A percentile compares a stretch with the other conserved stretches of the same genome.
Evolutionary conservation across 441 rosid genomes (phyloP).

Genomic region (Breynia disticha): DNA sequence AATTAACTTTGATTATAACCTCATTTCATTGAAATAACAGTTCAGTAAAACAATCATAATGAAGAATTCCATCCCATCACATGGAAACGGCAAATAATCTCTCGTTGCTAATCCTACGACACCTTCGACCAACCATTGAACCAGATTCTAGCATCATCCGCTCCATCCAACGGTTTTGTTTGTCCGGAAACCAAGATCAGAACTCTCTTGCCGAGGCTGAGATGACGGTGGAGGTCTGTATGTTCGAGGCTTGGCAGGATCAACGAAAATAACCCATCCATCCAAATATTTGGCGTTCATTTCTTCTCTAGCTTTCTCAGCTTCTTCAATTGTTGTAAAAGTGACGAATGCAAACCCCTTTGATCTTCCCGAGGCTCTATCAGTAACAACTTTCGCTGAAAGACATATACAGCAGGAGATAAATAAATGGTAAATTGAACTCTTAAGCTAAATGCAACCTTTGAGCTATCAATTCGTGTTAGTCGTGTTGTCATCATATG

Average conservation of each 20-base stretch:
- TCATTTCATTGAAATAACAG: too few relatives aligned
- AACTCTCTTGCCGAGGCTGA: slow-evolving; percentile 23
- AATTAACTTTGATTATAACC: too few relatives aligned
- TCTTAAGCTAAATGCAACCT: too few relatives aligned
- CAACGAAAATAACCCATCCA: slow-evolving; percentile 94
- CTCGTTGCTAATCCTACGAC: too few relatives aligned
- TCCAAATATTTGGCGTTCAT: slow-evolving; percentile 87
- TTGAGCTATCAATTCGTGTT: too few relatives aligned
- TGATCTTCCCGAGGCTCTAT: slow-evolving; percentile 62
- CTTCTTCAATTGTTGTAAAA: slow-evolving; percentile 60
- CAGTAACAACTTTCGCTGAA: slow-evolving; percentile 59
- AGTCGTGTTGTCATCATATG: too few relatives aligned
- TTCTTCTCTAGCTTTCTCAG: slow-evolving; percentile 72
- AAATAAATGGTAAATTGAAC: neutral
- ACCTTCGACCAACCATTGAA: too few relatives aligned
- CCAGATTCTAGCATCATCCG: slow-evolving; percentile 25
- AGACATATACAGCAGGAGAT: slow-evolving; percentile 2
- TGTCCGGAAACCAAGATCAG: slow-evolving; percentile 49
- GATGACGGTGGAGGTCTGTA: slow-evolving; percentile 33
- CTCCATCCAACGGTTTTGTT: slow-evolving; percentile 79
- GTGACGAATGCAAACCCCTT: slow-evolving; percentile 81
- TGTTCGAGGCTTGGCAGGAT: slow-evolving; percentile 72
- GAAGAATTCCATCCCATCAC: too few relatives aligned
- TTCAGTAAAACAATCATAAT: too few relatives aligned
- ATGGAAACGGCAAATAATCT: too few relatives aligned